Evolutionary conservation across 2,329 filamentous ascomycete genomes (phyloP).

Genomic region (Pseudophaeomoniella oleicola): DNA sequence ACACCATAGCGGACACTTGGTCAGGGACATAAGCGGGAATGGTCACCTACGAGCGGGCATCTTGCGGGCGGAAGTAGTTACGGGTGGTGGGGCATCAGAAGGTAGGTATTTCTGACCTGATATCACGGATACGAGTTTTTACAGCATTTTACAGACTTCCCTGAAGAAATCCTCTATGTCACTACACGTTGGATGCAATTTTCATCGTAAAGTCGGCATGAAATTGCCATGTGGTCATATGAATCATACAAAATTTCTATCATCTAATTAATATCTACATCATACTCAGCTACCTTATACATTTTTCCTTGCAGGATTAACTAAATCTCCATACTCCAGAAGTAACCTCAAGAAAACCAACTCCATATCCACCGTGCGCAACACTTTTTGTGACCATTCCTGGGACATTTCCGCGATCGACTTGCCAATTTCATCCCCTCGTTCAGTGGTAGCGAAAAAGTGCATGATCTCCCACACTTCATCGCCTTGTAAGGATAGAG

Average conservation of each 20-base stretch:
- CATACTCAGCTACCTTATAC: conserved; percentile 23
- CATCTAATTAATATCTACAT: neutral
- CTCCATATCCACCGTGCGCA: conserved; percentile 62
- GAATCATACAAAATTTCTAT: neutral
- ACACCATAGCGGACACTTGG: too few relatives aligned
- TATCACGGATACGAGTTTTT: too few relatives aligned
- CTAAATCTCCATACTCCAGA: conserved; percentile 60
- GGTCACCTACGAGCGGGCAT: too few relatives aligned
- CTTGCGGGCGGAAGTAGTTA: too few relatives aligned
- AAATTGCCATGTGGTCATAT: neutral
- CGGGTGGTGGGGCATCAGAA: too few relatives aligned
- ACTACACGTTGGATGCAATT: neutral
- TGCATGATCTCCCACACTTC: conserved; percentile 61
- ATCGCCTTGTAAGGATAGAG: conserved; percentile 60
- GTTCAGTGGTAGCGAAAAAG: conserved; percentile 41
- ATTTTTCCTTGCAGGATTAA: conserved; percentile 48
- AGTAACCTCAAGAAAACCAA: conserved; percentile 65
- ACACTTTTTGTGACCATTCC: conserved; percentile 47
- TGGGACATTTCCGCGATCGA: conserved; percentile 53
- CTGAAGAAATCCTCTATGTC: neutral
- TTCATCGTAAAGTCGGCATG: neutral
- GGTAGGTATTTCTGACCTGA: too few relatives aligned
- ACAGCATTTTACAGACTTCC: neutral
- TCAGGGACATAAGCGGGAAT: too few relatives aligned
- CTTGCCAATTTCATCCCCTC: conserved; percentile 34